A percentile compares a stretch with the other conserved stretches of the same genome.
These are phyloP conservation scores for Bothriochloa decipiens DNA, from an alignment of 176 grass and related monocot genomes.

Conservation along the genomic window DNA sequence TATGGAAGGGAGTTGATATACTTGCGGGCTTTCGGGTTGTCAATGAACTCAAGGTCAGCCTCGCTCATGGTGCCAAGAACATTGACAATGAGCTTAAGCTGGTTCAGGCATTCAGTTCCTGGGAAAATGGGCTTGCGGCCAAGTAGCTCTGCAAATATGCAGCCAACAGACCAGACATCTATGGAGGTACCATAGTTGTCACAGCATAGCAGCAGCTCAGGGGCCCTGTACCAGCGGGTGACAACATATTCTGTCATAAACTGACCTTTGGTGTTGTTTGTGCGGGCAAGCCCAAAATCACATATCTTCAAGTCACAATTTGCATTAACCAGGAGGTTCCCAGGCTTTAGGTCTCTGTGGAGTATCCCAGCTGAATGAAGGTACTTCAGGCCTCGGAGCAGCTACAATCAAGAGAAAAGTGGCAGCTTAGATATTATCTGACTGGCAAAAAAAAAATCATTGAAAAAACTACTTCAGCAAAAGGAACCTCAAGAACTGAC, in stretches of 20 bases:
- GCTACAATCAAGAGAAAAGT: conserved; percentile 40
- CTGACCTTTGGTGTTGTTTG: conserved; percentile 58
- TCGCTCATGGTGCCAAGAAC: conserved; percentile 62
- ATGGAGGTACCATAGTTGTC: conserved; percentile 62
- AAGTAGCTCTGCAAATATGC: conserved; percentile 70
- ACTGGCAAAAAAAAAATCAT: background rate
- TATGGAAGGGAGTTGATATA: conserved; percentile 63
- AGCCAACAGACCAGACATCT: conserved; percentile 66
- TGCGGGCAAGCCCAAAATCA: conserved; percentile 65
- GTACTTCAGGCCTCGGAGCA: conserved; percentile 59
- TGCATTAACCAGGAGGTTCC: conserved; percentile 64
- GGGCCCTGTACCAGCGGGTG: conserved; percentile 63
- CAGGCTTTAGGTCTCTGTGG: conserved; percentile 66
- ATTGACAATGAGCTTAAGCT: conserved; percentile 63
- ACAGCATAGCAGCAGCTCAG: conserved; percentile 59
- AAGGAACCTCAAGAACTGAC: background rate
- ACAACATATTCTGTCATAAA: conserved; percentile 73
- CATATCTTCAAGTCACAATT: conserved; percentile 71
- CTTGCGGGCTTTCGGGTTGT: conserved; percentile 57
- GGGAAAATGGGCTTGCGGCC: conserved; percentile 66
- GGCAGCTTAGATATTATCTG: conserved; percentile 7
- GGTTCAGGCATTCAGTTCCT: conserved; percentile 58
- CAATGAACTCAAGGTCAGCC: conserved; percentile 57
- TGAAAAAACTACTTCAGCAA: background rate
- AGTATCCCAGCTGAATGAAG: conserved; percentile 67